Base-by-base conservation (phyloP, 495 filamentous ascomycete genomes). In the Penicillium waksmanii region DNA sequence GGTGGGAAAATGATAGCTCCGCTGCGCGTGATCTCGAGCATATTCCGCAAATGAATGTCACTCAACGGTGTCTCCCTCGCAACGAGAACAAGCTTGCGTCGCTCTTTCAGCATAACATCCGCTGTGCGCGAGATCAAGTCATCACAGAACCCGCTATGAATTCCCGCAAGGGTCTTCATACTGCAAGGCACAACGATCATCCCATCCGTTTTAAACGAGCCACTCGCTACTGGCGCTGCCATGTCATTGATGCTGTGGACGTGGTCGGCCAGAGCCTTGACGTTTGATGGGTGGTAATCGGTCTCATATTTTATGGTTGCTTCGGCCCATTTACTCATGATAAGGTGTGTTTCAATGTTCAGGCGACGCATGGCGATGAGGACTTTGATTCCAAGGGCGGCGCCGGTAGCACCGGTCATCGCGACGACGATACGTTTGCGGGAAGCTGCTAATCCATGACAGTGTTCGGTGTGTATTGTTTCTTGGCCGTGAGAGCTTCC, bases 41-140 rank as follows among this genome's bases (percentile, higher is more conserved):
- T 80, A 58, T 80, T 82, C 3, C 70, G 66, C 43, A 80, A 57
- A 58, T 82, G 78, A 55, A 80, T 80, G 33, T 73, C 73, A 49
- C 76, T 79, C 44, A 82, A 25, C 3, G 79, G 78, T 1, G 78
- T 80, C 60, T 82, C 79, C 13, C 79, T 38, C 11, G 71, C 69
- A 13, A 76, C 78, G 5, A 80, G 65, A 0, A 82, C 76, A 13
- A 82, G 56, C 18, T 57, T 59, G 12, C 77, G 60, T 12, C 77
- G 56, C 56, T 82, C 79, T 56, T 82, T 80, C 13, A 82, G 66
- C 66, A 73, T 76, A 1, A 82, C 79, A 54, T 80, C 77, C 8
- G 79, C 77, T 1, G 76, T 73, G 0, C 79, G 68, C 0, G 77
- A 74, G 34, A 80, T 82, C 13, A 82, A 51, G 55, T 82, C 77